Evolutionary conservation across 202 grass and related monocot genomes (phyloP).

Genomic region (Carex sylvatica): DNA sequence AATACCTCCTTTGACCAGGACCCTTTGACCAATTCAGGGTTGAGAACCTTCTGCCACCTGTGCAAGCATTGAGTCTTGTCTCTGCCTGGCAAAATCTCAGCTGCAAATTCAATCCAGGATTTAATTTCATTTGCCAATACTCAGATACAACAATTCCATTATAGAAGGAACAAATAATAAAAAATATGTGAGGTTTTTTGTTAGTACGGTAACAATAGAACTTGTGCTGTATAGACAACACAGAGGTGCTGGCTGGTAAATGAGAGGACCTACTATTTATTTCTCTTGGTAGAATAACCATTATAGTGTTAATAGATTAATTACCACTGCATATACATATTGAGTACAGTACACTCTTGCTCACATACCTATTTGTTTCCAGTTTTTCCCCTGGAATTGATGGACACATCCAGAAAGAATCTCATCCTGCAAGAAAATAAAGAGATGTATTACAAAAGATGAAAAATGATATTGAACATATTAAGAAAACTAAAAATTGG

Average conservation of each 20-base stretch:
- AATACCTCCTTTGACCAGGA: slow-evolving; percentile 98
- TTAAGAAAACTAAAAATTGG: slow-evolving; percentile 5
- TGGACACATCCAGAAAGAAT: slow-evolving; percentile 81
- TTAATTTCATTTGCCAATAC: background rate
- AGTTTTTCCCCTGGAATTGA: slow-evolving; percentile 76
- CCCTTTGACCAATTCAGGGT: slow-evolving; percentile 96
- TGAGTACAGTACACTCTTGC: background rate
- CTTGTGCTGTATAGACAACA: background rate
- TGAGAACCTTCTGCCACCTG: slow-evolving; percentile 97
- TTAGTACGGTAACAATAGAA: background rate
- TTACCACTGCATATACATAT: background rate
- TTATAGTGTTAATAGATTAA: background rate
- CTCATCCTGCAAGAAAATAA: slow-evolving; percentile 64
- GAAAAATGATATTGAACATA: background rate
- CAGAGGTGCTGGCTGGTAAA: background rate
- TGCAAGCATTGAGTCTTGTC: slow-evolving; percentile 95
- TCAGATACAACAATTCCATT: background rate
- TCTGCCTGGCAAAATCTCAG: slow-evolving; percentile 84
- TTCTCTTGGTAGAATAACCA: background rate
- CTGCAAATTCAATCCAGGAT: slow-evolving; percentile 48
- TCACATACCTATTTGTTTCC: slow-evolving; percentile 90
- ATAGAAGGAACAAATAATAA: background rate
- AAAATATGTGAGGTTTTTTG: background rate
- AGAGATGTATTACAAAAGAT: slow-evolving; percentile 21
- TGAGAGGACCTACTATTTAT: background rate